Conservation (phyloP, 2,329 filamentous ascomycete genomes). For the Pyrenophora teres region DNA sequence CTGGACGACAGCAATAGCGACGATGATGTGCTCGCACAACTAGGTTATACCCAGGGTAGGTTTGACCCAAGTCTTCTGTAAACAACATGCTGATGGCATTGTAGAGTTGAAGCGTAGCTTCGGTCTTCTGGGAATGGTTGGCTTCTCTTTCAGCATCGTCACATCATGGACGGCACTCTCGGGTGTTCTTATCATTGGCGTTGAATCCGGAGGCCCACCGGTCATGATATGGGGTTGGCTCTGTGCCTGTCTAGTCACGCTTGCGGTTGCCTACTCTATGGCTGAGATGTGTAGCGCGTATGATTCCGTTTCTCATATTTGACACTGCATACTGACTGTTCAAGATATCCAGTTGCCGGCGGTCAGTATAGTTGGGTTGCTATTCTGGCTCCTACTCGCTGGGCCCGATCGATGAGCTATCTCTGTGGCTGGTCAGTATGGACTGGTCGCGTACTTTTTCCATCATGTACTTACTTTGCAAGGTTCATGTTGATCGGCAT, state of each 20-base stretch:
- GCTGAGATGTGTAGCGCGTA: conserved; percentile 61
- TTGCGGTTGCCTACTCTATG: conserved; percentile 63
- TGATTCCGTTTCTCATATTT: not conserved
- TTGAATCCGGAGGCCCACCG: conserved; percentile 60
- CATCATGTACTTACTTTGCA: not conserved
- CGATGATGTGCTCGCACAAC: conserved; percentile 47
- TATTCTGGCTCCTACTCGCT: conserved; percentile 56
- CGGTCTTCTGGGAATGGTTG: conserved; percentile 61
- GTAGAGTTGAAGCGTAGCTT: conserved; percentile 63
- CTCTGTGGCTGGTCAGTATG: conserved; percentile 49
- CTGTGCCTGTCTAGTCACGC: conserved; percentile 56
- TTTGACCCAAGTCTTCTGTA: not conserved
- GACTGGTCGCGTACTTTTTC: conserved; percentile 6
- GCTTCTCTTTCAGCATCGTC: conserved; percentile 63
- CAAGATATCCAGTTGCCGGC: conserved; percentile 58
- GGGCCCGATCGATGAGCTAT: conserved; percentile 45
- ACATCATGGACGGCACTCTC: conserved; percentile 63
- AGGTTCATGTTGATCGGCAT: conserved; percentile 45
- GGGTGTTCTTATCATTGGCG: conserved; percentile 61
- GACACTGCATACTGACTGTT: conserved; percentile 4
- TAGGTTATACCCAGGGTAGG: conserved; percentile 50
- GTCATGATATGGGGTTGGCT: conserved; percentile 65
- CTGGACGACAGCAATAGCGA: conserved; percentile 35
- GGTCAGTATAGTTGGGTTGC: conserved; percentile 65
- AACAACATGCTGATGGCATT: not conserved